Conservation (phyloP, 2,329 filamentous ascomycete species). For the Colletotrichum limetticola region DNA sequence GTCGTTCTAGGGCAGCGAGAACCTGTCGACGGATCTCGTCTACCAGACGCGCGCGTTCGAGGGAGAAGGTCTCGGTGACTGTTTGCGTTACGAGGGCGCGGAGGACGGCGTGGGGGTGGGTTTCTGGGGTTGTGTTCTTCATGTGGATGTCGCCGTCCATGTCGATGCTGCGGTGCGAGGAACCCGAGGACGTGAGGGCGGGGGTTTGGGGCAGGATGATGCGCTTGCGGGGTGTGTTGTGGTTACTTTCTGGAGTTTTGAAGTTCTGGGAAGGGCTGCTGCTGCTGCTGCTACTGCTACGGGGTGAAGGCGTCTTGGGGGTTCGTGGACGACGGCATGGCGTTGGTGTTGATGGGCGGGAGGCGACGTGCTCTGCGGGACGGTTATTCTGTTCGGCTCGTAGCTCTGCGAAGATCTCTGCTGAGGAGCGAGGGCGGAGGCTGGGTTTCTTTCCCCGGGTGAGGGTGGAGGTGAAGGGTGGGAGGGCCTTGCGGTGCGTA, state of each 20-base stretch:
- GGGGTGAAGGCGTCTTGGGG: background rate
- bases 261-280: background rate
- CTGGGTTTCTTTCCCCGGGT: too few relatives aligned
- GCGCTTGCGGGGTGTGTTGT: background rate
- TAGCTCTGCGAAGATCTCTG: slow-evolving; percentile 4
- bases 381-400: background rate
- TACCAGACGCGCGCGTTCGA: slow-evolving; percentile 1
- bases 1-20: background rate
- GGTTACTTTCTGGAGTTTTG: background rate
- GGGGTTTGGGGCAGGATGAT: background rate
- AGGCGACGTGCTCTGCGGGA: background rate
- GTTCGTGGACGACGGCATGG: background rate
- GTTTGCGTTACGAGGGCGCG: background rate
- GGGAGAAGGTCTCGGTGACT: slow-evolving; percentile 12
- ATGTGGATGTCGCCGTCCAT: slow-evolving; percentile 21
- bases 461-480: background rate
- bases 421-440: background rate
- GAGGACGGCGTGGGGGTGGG: background rate
- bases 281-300: background rate
- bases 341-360: background rate
- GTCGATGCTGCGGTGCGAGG: slow-evolving; percentile 8
- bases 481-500: background rate
- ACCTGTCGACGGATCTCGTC: background rate
- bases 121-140: slow-evolving; percentile 1
- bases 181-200: background rate